Conservation (phyloP, 1,284 basidiomycete species). For the Chalciporus piperatoides region DNA sequence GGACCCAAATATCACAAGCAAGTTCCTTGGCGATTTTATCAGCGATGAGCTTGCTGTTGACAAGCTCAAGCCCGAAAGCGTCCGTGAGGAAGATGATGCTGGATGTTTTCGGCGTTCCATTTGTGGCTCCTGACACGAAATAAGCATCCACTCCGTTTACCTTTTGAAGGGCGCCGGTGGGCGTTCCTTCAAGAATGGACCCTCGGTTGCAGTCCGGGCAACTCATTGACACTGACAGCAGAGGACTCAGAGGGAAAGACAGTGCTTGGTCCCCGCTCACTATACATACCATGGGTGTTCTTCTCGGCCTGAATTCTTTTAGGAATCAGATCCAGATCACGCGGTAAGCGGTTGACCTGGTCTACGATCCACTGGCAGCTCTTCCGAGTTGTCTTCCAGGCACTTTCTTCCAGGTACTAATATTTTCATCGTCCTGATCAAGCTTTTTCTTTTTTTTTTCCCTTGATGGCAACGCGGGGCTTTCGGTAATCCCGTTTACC, state of each 20-base stretch:
- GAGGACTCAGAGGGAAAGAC: no score
- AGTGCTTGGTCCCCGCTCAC: no score
- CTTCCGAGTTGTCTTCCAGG: no score
- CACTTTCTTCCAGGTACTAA: no score
- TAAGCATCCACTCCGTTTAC: conserved; percentile 38
- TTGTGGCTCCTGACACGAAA: conserved; percentile 34
- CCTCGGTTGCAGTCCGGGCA: conserved; percentile 40
- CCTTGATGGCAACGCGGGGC: background rate
- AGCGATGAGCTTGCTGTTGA: conserved; percentile 62
- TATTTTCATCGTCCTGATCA: no score
- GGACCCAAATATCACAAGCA: conserved; percentile 61
- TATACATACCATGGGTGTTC: no score
- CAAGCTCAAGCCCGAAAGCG: conserved; percentile 52
- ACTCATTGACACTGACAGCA: conserved; percentile 24
- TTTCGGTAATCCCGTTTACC: background rate
- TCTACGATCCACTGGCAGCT: no score
- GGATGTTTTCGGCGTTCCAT: conserved; percentile 20
- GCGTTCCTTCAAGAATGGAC: conserved; percentile 40
- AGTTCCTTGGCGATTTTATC: conserved; percentile 53
- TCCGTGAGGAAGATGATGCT: conserved; percentile 60
- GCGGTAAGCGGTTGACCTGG: no score
- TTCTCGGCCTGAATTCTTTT: no score
- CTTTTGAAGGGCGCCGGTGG: conserved; percentile 36
- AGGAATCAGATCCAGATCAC: no score
- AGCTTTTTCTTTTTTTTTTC: background rate